phyloP scores from a whole-genome alignment of 2,329 filamentous ascomycete genomes.

The Pseudovirgaria hyperparasitica region DNA sequence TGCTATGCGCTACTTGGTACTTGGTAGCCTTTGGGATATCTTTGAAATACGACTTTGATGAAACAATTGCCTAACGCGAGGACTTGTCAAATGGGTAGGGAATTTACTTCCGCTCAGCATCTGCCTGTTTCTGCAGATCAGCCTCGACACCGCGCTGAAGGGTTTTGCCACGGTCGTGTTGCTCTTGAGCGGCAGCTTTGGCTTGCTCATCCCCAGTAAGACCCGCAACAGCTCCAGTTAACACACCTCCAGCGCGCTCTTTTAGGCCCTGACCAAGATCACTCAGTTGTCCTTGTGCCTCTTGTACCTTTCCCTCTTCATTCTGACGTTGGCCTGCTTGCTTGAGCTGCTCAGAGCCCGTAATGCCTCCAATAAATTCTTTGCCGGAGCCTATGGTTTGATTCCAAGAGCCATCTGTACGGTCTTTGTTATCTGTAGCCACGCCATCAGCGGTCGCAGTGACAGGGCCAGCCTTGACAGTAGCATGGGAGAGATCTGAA shows the following conservation, averaged over 20 bases:
- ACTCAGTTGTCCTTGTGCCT: slow-evolving; percentile 68
- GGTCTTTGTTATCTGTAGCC: slow-evolving; percentile 59
- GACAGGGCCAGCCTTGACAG: slow-evolving; percentile 60
- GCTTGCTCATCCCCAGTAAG: slow-evolving; percentile 57
- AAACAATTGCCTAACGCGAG: too few relatives aligned
- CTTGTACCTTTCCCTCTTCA: slow-evolving; percentile 62
- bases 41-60: too few relatives aligned
- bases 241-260: slow-evolving; percentile 48
- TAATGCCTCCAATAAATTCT: slow-evolving; percentile 57
- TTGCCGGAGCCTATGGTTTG: slow-evolving; percentile 82
- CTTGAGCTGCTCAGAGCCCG: slow-evolving; percentile 66
- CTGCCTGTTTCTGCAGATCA: slow-evolving; percentile 63
- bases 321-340: slow-evolving; percentile 66
- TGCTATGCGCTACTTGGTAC: too few relatives aligned
- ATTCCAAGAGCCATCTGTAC: slow-evolving; percentile 64
- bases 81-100: too few relatives aligned
- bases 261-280: slow-evolving; percentile 55
- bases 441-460: slow-evolving; percentile 58
- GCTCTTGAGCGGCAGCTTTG: slow-evolving; percentile 50
- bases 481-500: slow-evolving; percentile 61
- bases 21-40: too few relatives aligned
- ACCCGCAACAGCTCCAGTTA: slow-evolving; percentile 60
- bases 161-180: slow-evolving; percentile 76
- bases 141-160: slow-evolving; percentile 70
- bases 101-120: slow-evolving; percentile 14